Evolutionary conservation across 306 rosid species (phyloP).

Genomic region (Ceratonia siliqua): DNA sequence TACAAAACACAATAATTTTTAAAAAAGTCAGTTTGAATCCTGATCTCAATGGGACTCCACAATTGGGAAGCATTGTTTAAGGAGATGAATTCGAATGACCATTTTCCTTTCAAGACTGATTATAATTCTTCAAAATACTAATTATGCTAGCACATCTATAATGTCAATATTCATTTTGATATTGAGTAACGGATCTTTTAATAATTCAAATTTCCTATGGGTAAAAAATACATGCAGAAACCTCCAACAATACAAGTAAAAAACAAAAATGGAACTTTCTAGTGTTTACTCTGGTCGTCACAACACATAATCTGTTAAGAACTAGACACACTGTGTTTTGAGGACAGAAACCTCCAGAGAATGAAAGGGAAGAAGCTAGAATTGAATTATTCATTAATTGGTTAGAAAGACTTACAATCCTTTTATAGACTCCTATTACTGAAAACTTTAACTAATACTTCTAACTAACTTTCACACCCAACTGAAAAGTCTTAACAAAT

Average conservation of each 20-base stretch:
- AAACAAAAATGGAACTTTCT: background rate
- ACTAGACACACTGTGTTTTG: background rate
- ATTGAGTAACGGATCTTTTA: background rate
- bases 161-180: background rate
- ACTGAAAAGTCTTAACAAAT: too few species aligned
- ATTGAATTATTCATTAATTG: too few species aligned
- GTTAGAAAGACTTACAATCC: too few species aligned
- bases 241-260: background rate
- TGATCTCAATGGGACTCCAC: background rate
- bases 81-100: background rate
- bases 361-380: too few species aligned
- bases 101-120: background rate
- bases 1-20: conserved; percentile 3
- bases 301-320: too few species aligned
- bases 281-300: background rate
- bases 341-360: too few species aligned
- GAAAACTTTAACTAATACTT: too few species aligned
- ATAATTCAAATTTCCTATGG: background rate
- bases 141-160: background rate
- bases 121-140: background rate
- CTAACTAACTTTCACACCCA: too few species aligned
- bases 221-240: background rate
- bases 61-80: background rate
- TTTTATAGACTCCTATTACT: too few species aligned
- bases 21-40: background rate